These are phyloP conservation scores for Aurantiochytrium sp. DNA, from an alignment of 108 stramenopile species.

Conservation along the genomic window DNA sequence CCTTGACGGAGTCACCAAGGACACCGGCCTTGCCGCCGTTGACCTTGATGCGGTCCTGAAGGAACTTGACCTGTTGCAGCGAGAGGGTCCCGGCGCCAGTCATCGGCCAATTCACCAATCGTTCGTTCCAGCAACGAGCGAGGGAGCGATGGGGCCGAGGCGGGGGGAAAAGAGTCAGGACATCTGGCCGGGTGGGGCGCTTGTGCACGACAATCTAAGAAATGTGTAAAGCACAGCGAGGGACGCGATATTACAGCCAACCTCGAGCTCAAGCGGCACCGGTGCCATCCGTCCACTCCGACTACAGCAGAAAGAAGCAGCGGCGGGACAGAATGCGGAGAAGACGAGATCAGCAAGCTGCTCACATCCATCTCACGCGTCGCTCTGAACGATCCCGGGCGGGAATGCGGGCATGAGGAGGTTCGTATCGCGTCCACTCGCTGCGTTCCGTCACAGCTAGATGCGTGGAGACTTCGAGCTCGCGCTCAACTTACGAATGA, in stretches of 20 bases:
- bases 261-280: neutral
- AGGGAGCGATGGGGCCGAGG: too few species aligned
- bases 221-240: neutral
- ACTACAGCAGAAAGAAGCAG: neutral
- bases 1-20: slow-evolving; percentile 66
- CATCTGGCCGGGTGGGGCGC: neutral
- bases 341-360: neutral
- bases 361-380: neutral
- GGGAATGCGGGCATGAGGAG: neutral
- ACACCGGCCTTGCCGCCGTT: slow-evolving; percentile 71
- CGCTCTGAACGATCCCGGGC: too few species aligned
- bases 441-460: too few species aligned
- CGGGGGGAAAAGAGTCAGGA: neutral
- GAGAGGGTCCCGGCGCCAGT: neutral
- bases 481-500: slow-evolving; percentile 72
- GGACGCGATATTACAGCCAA: slow-evolving; percentile 27
- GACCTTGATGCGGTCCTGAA: slow-evolving; percentile 93
- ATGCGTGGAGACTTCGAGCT: too few species aligned
- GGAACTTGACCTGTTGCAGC: slow-evolving; percentile 71
- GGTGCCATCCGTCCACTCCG: neutral
- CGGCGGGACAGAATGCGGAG: too few species aligned
- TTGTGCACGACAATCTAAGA: neutral
- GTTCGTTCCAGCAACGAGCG: too few species aligned
- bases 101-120: neutral
- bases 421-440: neutral